Evolutionary conservation across 1,284 basidiomycete species (phyloP).

Genomic region (Ustilago vetiveriae): DNA sequence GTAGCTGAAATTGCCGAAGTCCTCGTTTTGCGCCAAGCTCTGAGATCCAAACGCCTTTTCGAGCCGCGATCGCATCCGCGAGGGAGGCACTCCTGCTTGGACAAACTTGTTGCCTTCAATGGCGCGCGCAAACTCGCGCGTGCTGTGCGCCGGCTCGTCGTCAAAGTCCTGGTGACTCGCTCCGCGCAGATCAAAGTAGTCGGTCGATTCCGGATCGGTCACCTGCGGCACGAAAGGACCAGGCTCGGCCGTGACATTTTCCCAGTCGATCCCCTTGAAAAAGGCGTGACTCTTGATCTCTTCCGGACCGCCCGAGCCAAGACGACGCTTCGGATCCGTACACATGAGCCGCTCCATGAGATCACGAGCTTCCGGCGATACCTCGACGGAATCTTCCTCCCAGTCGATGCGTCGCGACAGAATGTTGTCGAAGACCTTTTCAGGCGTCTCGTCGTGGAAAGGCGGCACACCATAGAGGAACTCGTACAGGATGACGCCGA

Average conservation of each 20-base stretch:
- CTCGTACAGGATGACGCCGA: conserved; percentile 98
- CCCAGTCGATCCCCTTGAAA: conserved; percentile 91
- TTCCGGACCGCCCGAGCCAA: conserved; percentile 87
- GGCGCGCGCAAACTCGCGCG: conserved; percentile 48
- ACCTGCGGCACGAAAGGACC: conserved; percentile 96
- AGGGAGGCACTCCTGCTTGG: conserved; percentile 68
- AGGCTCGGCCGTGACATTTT: conserved; percentile 83
- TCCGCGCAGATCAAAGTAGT: conserved; percentile 97
- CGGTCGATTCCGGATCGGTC: conserved; percentile 94
- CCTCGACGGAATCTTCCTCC: conserved; percentile 91
- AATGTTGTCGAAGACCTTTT: conserved; percentile 98
- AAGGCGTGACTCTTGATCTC: conserved; percentile 94
- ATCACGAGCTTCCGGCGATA: conserved; percentile 85
- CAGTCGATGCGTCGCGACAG: conserved; percentile 94
- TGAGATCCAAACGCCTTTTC: conserved; percentile 34
- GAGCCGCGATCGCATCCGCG: conserved; percentile 34
- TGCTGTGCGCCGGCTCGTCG: conserved; percentile 72
- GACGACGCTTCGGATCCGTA: conserved; percentile 79
- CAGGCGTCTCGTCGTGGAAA: conserved; percentile 95
- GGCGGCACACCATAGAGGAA: conserved; percentile 97
- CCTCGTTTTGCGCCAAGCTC: conserved; percentile 71
- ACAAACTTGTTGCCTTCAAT: conserved; percentile 53
- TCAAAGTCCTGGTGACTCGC: conserved; percentile 88
- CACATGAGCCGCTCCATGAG: conserved; percentile 90
- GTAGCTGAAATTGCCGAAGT: conserved; percentile 98